Base-by-base conservation (phyloP, 2,329 filamentous ascomycete genomes). In the Penicillium sp. region DNA sequence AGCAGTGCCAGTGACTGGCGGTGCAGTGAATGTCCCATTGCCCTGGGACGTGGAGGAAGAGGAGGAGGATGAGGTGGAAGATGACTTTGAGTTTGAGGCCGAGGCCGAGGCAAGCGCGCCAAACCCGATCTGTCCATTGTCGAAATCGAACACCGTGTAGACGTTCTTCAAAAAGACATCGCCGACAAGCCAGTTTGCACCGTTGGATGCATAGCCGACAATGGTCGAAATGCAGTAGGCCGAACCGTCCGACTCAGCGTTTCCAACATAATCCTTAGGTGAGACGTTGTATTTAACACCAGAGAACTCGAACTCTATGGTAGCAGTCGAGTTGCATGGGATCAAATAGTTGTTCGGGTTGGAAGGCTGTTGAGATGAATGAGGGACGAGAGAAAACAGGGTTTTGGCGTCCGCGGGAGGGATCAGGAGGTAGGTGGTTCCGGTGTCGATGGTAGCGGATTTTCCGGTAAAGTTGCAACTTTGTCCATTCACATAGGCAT, bases 111-210 rank as follows among this genome's bases (percentile, higher is more conserved):
- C 50, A 29, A 62, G 65, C 29, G 59, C 49, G 10, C 70, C 73
- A 59, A 76, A 72, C 15, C 77, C 78, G 40, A 80, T 70, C 42
- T 71, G 69, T 37, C 66, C 67, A 38, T 77, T 69, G 50, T 93
- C 91, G 53, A 84, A 85, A 72, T 96, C 92, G 71, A 95, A 96
- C 25, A 94, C 87, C 1, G 86, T 81, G 71, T 96, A 96, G 17
- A 96, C 91, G 66, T 95, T 96, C 78, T 95, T 96, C 60, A 96
- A 76, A 67, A 96, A 96, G 0, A 89, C 85, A 64, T 92, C 91
- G 2, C 92, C 92, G 1, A 96, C 75, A n/a, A 96, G 80, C 91
- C 91, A 96, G 29, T 77, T 71, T 67, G 66, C 80, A 0, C 80
- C 76, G 47, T 91, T 86, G 15, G 90, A 85, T 69, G 88, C 83